Percentiles rank a stretch among this genome's conserved stretches.
Conservation (phyloP, 73 alveolate species). For the Stentor coeruleus region DNA sequence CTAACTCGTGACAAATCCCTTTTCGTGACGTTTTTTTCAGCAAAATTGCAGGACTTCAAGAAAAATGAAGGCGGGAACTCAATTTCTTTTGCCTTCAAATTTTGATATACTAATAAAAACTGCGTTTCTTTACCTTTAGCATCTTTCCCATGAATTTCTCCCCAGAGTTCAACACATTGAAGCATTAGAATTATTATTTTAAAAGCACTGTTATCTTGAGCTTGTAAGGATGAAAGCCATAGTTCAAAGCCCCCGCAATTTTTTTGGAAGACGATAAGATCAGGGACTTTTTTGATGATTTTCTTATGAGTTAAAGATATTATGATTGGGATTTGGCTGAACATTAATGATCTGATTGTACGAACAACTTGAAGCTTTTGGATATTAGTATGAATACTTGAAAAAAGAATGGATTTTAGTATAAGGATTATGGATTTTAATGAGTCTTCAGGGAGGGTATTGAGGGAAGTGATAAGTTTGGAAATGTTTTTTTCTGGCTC, state of each 20-base stretch:
- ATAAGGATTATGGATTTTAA: too few relatives aligned
- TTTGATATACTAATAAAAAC: not conserved
- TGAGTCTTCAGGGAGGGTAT: too few relatives aligned
- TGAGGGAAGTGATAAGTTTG: too few relatives aligned
- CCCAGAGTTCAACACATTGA: constrained; percentile 16
- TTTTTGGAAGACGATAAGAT: not conserved
- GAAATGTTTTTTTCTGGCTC: too few relatives aligned
- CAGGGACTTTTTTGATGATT: not conserved
- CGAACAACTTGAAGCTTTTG: not conserved
- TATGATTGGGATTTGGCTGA: not conserved
- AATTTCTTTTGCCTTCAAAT: not conserved
- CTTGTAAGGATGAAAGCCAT: not conserved
- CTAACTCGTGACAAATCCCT: not conserved
- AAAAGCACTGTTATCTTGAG: not conserved
- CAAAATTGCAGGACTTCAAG: not conserved
- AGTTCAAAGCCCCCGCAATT: not conserved
- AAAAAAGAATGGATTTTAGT: too few relatives aligned
- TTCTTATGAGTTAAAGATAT: not conserved
- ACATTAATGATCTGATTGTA: not conserved
- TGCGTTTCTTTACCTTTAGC: not conserved
- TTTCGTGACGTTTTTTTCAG: not conserved
- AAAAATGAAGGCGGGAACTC: constrained; percentile 12
- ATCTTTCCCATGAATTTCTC: not conserved
- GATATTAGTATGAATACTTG: too few relatives aligned
- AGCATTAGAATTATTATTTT: not conserved